Base-by-base conservation (phyloP, 2,329 filamentous ascomycete species). In the Dryadomyces quercivorus region DNA sequence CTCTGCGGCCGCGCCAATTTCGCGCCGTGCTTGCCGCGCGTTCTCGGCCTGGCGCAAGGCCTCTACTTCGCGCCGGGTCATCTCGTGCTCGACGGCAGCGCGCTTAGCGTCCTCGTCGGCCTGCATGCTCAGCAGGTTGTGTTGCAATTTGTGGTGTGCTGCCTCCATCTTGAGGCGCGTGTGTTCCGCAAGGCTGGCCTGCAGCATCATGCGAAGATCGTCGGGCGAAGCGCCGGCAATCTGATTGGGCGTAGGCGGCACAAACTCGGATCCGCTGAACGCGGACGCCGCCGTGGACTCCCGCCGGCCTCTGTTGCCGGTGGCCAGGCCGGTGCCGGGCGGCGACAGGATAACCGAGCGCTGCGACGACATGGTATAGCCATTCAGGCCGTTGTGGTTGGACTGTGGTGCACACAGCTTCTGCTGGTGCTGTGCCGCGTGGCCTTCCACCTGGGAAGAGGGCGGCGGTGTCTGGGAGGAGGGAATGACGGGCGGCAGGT, bases 141-240 rank as follows among this genome's bases (percentile, higher is more conserved):
- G 86, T 67, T 96, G 92, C 54, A 97, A 74, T 70, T 93, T 94
- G 72, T 93, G 86, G 66, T 96, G 91, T 36, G 91, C 87, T 16
- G 86, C 84, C 56, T 91, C 86, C 73, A 90, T 91, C 63, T 93
- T 88, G 50, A 84, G 69, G 61, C 74, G 76, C 48, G 75, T 72
- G 57, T 82, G 76, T 60, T 84, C 77, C 21, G 72, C 73, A 45
- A 83, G 68, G 58, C 73, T 75, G 3, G 69, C 68, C 56, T 78
- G 72, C 50, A 84, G 65, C 75, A 82, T 78, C 54, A 67, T 67
- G 15, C 77, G 75, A 36, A 85, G 72, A 61, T 82, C 75, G 9
- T 81, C 78, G 2, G 72, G 61, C 1, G 77, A 70, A 0, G 78
- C 79, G 48, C 75, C 72, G 22, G 72, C 67, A 21, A 85, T 70